Conservation (phyloP, 2,329 filamentous ascomycete species). For the Alternaria hordeiaustralica region DNA sequence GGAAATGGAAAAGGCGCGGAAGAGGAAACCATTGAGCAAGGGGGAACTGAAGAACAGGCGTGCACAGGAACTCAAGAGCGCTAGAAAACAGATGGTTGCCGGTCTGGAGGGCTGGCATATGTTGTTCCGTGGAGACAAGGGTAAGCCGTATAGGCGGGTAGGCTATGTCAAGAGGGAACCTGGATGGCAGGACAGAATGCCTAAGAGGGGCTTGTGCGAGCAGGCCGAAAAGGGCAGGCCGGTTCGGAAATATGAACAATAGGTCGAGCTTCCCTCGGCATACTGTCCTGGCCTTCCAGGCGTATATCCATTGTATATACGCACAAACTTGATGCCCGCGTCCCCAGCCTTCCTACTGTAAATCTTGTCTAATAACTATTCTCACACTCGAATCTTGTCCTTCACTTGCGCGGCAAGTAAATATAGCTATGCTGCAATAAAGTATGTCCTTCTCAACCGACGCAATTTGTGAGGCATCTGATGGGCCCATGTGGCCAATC, state of each 20-base stretch:
- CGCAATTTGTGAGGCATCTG: not conserved
- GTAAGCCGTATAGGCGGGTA: conserved; percentile 80
- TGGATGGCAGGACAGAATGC: conserved; percentile 65
- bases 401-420: not conserved
- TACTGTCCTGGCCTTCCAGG: not conserved
- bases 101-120: conserved; percentile 80
- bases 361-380: not conserved
- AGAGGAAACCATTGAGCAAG: conserved; percentile 27
- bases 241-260: conserved; percentile 48
- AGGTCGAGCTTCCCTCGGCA: not conserved
- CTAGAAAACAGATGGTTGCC: conserved; percentile 68
- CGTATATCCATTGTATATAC: not conserved
- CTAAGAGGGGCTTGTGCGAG: conserved; percentile 71
- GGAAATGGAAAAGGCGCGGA: conserved; percentile 36
- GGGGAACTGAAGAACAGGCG: conserved; percentile 58
- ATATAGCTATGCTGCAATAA: not conserved
- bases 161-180: conserved; percentile 72
- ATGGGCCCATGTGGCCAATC: not conserved
- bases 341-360: not conserved
- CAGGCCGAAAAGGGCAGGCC: conserved; percentile 71
- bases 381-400: not conserved
- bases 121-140: conserved; percentile 74
- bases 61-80: conserved; percentile 69
- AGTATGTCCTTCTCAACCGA: not conserved
- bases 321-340: not conserved